A percentile compares a stretch with the other conserved stretches of the same genome.
These are phyloP conservation scores for Neurospora sublineolata DNA, from an alignment of 495 filamentous ascomycete species.

Conservation along the genomic window DNA sequence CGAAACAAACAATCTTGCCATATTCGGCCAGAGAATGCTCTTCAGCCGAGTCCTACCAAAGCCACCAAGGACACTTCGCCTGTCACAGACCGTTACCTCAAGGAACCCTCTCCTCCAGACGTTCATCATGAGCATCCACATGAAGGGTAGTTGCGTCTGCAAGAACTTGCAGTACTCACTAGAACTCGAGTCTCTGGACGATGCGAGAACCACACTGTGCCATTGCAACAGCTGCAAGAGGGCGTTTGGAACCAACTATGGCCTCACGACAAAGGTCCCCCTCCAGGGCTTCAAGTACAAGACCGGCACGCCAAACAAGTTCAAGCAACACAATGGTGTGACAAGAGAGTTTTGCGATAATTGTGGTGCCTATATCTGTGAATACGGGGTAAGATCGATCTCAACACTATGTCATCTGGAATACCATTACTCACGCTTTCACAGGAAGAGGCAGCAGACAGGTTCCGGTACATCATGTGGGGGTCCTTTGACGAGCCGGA, in stretches of 20 bases:
- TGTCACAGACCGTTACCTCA: not conserved
- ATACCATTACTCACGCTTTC: not conserved
- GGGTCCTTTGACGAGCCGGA: conserved; percentile 54
- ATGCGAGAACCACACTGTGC: conserved; percentile 53
- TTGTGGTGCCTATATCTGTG: conserved; percentile 52
- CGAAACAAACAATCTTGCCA: not conserved
- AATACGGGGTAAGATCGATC: conserved; percentile 43
- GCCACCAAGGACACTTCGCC: not conserved
- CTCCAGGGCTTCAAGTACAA: conserved; percentile 11
- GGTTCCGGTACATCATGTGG: conserved; percentile 52
- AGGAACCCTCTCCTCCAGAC: not conserved
- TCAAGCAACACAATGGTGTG: conserved; percentile 19
- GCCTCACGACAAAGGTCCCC: conserved; percentile 49
- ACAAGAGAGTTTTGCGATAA: conserved; percentile 49
- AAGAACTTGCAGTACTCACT: conserved; percentile 10
- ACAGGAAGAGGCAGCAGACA: conserved; percentile 42
- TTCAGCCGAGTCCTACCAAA: not conserved
- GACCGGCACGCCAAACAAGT: conserved; percentile 9
- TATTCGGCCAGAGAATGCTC: not conserved
- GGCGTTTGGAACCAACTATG: conserved; percentile 53
- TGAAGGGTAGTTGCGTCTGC: conserved; percentile 16
- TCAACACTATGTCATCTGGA: not conserved
- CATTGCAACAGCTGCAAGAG: conserved; percentile 54
- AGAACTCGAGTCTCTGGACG: conserved; percentile 6
- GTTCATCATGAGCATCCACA: conserved; percentile 6